Base-by-base conservation (phyloP, 2,329 filamentous ascomycete species). In the Exophiala spinifera region DNA sequence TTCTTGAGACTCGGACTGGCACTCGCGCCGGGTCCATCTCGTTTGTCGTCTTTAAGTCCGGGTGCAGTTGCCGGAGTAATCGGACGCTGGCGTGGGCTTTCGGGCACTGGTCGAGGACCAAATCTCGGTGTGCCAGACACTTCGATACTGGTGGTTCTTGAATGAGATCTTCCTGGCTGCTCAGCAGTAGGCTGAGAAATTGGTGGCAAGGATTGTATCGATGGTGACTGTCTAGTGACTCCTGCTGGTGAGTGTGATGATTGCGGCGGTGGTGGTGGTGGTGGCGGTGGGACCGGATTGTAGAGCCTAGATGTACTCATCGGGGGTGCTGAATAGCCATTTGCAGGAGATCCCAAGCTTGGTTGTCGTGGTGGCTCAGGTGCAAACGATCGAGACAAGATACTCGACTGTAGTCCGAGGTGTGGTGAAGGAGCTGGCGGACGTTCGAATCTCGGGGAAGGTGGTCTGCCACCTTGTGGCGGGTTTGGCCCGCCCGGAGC, bases 1-100 rank as follows among this genome's bases (percentile, higher is more conserved):
- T 91, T 91, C 63, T 85, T 82, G 57, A 91, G 69, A 8, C 87
- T 90, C 10, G 88, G 87, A 65, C 85, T 91, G 14, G 87, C 86
- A 64, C 88, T 91, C 3, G 87, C 87, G n/a, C 86, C 86, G 47
- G 80, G 81, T 48, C 59, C 62, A 37, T 59, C 61, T 52, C 62
- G 61, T 47, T 58, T 55, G 15, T 56, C 53, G 11, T 63, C 64
- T 20, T 49, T 54, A 14, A 61, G 46, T 63, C 39, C 63, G 61
- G 23, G 63, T 65, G 20, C 50, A 25, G 20, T 34, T 34, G 56
- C 54, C 3, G 59, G 59, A 10, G 59, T 61, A 14, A 57, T 55
- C 25, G 59, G 59, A 46, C 59, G 43, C 4, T 54, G 52, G n/a
- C 49, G 51, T 6, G 59, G 53, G 36, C 56, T 60, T 42, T 55